These are phyloP conservation scores for Hylodesmum podocarpum DNA, from an alignment of 306 rosid genomes.

Conservation along the genomic window DNA sequence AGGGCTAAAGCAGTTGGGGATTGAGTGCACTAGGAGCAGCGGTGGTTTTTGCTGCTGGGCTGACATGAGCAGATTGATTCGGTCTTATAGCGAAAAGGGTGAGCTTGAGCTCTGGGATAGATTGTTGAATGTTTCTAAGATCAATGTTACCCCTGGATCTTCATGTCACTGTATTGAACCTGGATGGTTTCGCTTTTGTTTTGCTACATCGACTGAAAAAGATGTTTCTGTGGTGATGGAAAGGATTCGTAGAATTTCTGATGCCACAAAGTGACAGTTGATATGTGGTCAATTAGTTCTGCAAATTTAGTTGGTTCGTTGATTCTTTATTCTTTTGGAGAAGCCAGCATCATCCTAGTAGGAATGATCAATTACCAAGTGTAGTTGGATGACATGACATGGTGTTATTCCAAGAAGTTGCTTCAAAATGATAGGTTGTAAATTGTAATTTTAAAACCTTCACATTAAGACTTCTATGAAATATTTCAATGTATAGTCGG, in stretches of 20 bases:
- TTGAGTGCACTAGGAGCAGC: slow-evolving; percentile 60
- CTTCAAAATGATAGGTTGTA: not conserved
- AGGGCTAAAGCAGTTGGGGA: slow-evolving; percentile 76
- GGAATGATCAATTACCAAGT: slow-evolving; percentile 8
- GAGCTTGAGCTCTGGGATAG: slow-evolving; percentile 95
- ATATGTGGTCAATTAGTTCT: slow-evolving; percentile 29
- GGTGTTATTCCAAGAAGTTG: slow-evolving; percentile 10
- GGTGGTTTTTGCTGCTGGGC: slow-evolving; percentile 97
- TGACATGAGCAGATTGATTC: slow-evolving; percentile 67
- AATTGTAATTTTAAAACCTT: not conserved
- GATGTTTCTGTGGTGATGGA: slow-evolving; percentile 74
- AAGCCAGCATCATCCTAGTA: slow-evolving; percentile 12
- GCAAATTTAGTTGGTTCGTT: slow-evolving; percentile 12
- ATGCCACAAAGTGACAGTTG: slow-evolving; percentile 54
- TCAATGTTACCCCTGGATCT: slow-evolving; percentile 84
- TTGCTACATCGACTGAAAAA: slow-evolving; percentile 57
- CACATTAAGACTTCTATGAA: not conserved
- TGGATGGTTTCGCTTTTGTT: slow-evolving; percentile 91
- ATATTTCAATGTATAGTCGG: not conserved
- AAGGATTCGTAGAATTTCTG: slow-evolving; percentile 64
- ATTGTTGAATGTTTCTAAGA: slow-evolving; percentile 71
- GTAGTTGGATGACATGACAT: slow-evolving; percentile 8
- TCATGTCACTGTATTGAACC: slow-evolving; percentile 86
- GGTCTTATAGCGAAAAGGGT: slow-evolving; percentile 79
- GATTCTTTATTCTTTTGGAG: slow-evolving; percentile 44